A percentile compares a stretch with the other conserved stretches of the same genome.
These are phyloP conservation scores for Combretum micranthum DNA, from an alignment of 345 rosid species.

Conservation along the genomic window DNA sequence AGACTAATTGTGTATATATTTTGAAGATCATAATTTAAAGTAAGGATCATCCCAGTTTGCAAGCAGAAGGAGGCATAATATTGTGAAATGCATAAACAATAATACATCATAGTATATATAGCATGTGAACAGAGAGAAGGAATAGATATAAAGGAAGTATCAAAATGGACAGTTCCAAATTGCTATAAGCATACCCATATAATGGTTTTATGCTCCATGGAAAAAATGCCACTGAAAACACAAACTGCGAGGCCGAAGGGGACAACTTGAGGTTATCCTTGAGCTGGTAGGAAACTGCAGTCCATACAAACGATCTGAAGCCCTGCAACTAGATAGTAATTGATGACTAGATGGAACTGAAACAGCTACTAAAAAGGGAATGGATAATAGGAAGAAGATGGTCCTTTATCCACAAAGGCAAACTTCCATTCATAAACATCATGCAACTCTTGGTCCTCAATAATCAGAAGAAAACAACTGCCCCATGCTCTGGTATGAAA, in stretches of 20 bases:
- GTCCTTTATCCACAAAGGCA: too few species aligned
- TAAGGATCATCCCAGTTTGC: too few species aligned
- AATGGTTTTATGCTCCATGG: conserved; percentile 98
- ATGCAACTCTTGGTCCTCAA: too few species aligned
- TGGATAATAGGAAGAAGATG: background rate
- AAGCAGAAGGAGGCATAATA: too few species aligned
- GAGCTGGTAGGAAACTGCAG: conserved; percentile 92
- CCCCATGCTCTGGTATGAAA: too few species aligned
- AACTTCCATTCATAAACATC: too few species aligned
- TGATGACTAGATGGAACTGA: background rate
- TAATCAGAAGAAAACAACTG: too few species aligned
- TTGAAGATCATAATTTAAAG: too few species aligned
- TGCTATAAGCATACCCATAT: conserved; percentile 56
- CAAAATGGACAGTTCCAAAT: background rate
- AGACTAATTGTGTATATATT: background rate
- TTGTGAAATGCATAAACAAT: too few species aligned
- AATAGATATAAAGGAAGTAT: background rate
- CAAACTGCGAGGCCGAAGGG: conserved; percentile 92
- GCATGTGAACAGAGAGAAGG: background rate
- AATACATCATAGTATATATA: too few species aligned
- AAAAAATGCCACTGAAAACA: conserved; percentile 69
- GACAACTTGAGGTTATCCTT: conserved; percentile 85
- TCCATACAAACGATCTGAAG: conserved; percentile 96
- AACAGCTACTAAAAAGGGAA: background rate
- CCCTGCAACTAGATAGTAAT: conserved; percentile 37